These are phyloP conservation scores for Solanum lycopersicoides DNA, from an alignment of 257 asterid species.

Conservation along the genomic window DNA sequence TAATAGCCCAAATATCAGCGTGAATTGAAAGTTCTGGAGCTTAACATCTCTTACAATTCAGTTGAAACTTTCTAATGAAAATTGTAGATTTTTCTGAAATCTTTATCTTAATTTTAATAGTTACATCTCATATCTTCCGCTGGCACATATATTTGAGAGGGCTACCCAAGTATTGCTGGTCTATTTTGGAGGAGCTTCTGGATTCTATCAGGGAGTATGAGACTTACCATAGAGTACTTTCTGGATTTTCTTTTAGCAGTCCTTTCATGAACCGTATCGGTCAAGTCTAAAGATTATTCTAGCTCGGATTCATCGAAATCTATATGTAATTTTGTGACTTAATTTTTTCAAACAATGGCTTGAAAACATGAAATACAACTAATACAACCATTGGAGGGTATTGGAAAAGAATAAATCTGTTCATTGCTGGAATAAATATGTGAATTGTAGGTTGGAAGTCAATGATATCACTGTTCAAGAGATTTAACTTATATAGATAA, in stretches of 20 bases:
- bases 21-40: background rate
- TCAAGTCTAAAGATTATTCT: background rate
- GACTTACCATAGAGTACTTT: background rate
- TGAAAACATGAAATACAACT: background rate
- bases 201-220: slow-evolving; percentile 88
- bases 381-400: background rate
- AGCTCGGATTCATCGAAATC: background rate
- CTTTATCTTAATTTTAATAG: slow-evolving; percentile 21
- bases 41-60: background rate
- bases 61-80: background rate
- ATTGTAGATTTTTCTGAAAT: background rate
- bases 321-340: background rate
- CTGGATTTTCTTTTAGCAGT: background rate
- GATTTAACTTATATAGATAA: background rate
- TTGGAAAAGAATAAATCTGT: background rate
- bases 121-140: slow-evolving; percentile 86
- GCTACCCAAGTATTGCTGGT: slow-evolving; percentile 57
- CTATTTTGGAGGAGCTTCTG: slow-evolving; percentile 65
- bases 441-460: background rate
- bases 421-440: background rate
- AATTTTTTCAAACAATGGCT: background rate
- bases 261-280: background rate
- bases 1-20: background rate
- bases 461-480: background rate
- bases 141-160: slow-evolving; percentile 95